Percentiles rank a stretch among this genome's conserved stretches.
Conservation (phyloP, 306 rosid genomes). For the Abrus precatorius region DNA sequence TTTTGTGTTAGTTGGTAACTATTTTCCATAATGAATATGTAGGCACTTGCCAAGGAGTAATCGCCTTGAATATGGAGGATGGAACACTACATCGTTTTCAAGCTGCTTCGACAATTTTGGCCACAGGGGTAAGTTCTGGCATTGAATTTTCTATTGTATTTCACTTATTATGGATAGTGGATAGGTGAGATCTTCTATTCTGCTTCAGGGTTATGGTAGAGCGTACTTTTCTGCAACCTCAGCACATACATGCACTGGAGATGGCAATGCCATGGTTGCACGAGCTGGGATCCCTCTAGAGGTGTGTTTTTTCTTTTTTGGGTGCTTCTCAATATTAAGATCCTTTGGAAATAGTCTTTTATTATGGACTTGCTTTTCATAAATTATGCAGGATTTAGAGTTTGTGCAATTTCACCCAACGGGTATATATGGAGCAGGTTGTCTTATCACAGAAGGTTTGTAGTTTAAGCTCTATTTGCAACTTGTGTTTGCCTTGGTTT, state of each 20-base stretch:
- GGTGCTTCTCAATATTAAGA: conserved; percentile 34
- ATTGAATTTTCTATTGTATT: neutral
- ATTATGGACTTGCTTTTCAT: conserved; percentile 37
- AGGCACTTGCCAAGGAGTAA: conserved; percentile 93
- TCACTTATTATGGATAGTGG: conserved; percentile 9
- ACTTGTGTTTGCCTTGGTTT: conserved; percentile 38
- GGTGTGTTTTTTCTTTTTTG: conserved; percentile 54
- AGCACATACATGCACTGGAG: conserved; percentile 98
- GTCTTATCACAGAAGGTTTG: conserved; percentile 96
- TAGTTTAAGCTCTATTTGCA: conserved; percentile 27
- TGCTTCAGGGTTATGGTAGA: conserved; percentile 85
- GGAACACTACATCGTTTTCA: conserved; percentile 92
- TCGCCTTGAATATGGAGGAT: conserved; percentile 88
- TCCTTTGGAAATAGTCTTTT: conserved; percentile 31
- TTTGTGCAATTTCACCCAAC: conserved; percentile 98
- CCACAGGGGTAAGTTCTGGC: conserved; percentile 79
- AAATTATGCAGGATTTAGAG: conserved; percentile 82
- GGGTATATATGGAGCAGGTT: conserved; percentile 98
- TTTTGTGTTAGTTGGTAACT: neutral
- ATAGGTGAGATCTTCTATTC: conserved; percentile 15
- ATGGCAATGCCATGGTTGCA: conserved; percentile 97
- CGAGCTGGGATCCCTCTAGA: conserved; percentile 93
- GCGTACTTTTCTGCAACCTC: conserved; percentile 93
- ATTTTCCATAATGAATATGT: conserved; percentile 47
- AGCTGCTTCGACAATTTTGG: conserved; percentile 83